These are phyloP conservation scores for Apiospora sp. DNA, from an alignment of 2,329 filamentous ascomycete genomes.

Conservation along the genomic window DNA sequence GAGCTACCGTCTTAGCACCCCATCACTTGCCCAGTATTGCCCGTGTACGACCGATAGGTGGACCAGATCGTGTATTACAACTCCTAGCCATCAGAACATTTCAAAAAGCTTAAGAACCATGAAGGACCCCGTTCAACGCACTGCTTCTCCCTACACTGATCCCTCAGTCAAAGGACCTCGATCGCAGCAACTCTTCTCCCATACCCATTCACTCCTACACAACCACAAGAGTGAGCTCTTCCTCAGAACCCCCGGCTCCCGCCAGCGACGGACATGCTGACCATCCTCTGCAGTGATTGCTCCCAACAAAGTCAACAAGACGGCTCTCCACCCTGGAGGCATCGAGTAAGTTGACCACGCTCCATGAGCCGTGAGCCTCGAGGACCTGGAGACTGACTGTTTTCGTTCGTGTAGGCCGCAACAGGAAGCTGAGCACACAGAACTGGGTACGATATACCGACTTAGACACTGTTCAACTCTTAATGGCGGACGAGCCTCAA, in stretches of 20 bases:
- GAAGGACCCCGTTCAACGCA: constrained; percentile 51
- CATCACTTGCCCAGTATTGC: constrained; percentile 40
- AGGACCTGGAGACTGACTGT: constrained; percentile 35
- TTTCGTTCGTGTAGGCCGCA: constrained; percentile 67
- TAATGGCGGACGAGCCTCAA: constrained; percentile 7
- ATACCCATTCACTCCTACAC: constrained; percentile 41
- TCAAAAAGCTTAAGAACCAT: constrained; percentile 43
- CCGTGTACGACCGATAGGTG: constrained; percentile 41
- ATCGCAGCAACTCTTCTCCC: constrained; percentile 49
- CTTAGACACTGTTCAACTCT: constrained; percentile 24
- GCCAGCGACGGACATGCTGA: constrained; percentile 31
- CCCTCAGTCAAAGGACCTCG: constrained; percentile 53
- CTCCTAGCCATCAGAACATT: constrained; percentile 32
- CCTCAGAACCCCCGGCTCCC: background rate
- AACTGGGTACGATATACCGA: constrained; percentile 68
- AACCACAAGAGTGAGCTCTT: constrained; percentile 38
- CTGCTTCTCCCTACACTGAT: constrained; percentile 54
- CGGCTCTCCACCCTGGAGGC: constrained; percentile 87
- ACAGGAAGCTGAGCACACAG: constrained; percentile 79
- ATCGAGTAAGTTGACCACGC: constrained; percentile 73
- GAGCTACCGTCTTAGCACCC: constrained; percentile 38
- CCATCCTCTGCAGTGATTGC: constrained; percentile 54
- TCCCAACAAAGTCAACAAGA: constrained; percentile 81
- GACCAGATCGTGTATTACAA: constrained; percentile 36
- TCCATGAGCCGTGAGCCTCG: constrained; percentile 6